phyloP scores from a whole-genome alignment of 208 protist species.

The Crithidia mellificae region DNA sequence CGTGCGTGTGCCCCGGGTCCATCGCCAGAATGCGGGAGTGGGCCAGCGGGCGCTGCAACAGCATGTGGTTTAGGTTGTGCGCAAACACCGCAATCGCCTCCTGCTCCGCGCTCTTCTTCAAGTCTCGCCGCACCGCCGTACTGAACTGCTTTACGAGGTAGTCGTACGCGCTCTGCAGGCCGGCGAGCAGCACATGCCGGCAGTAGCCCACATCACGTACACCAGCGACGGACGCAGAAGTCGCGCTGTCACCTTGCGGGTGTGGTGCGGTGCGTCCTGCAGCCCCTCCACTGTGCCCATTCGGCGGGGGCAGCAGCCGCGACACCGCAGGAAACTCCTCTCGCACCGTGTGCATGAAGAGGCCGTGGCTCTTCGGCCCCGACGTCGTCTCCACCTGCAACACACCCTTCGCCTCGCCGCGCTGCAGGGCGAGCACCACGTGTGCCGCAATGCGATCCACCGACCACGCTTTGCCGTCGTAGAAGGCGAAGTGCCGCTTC shows the following conservation, averaged over 20 bases:
- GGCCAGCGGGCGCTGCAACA: slow-evolving; percentile 73
- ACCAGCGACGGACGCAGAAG: background rate
- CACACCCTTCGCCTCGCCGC: slow-evolving; percentile 73
- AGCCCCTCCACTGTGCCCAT: background rate
- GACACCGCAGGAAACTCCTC: slow-evolving; percentile 35
- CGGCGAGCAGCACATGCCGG: slow-evolving; percentile 20
- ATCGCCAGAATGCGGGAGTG: slow-evolving; percentile 76
- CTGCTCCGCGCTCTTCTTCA: slow-evolving; percentile 76
- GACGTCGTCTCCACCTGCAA: slow-evolving; percentile 56
- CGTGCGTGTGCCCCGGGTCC: slow-evolving; percentile 81
- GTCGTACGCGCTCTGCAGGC: slow-evolving; percentile 31
- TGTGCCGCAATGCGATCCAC: slow-evolving; percentile 55
- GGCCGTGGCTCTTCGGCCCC: slow-evolving; percentile 23
- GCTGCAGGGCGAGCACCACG: slow-evolving; percentile 63
- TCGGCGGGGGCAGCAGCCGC: slow-evolving; percentile 19
- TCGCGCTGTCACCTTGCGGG: background rate
- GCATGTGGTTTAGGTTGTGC: slow-evolving; percentile 77
- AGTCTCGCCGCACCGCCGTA: slow-evolving; percentile 55
- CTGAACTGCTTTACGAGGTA: slow-evolving; percentile 52
- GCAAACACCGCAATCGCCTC: slow-evolving; percentile 80
- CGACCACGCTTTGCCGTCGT: slow-evolving; percentile 53
- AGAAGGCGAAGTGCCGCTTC: slow-evolving; percentile 63
- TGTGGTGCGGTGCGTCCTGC: background rate
- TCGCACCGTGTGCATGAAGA: slow-evolving; percentile 44
- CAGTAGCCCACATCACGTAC: slow-evolving; percentile 17